phyloP scores from a whole-genome alignment of 2,329 filamentous ascomycete genomes.

The Cercospora sojina region DNA sequence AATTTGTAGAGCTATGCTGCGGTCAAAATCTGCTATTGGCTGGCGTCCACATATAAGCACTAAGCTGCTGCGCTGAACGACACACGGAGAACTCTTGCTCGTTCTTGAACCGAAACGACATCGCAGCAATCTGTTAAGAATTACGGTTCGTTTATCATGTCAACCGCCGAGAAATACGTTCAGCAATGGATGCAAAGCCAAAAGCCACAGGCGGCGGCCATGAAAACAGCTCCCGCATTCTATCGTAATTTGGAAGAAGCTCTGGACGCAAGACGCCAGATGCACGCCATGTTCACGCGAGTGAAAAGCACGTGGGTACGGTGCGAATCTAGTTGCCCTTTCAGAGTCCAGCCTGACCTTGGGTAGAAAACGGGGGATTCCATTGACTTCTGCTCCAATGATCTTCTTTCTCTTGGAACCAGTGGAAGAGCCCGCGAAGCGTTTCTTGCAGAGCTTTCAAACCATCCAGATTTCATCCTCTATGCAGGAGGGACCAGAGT shows the following conservation, averaged over 20 bases:
- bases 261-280: not conserved
- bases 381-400: constrained; percentile 12
- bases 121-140: no score
- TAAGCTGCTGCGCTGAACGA: no score
- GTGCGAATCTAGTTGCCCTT: not conserved
- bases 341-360: not conserved
- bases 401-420: not conserved
- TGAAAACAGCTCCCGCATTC: constrained; percentile 4
- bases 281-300: not conserved
- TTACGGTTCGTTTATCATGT: no score
- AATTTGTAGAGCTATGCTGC: no score
- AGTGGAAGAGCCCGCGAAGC: not conserved
- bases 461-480: not conserved
- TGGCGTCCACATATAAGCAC: no score
- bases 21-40: no score
- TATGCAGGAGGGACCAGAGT: not conserved
- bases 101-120: no score
- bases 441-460: constrained; percentile 1
- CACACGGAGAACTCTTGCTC: no score
- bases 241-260: constrained; percentile 11
- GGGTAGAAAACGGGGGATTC: not conserved
- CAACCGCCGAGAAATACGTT: not conserved
- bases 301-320: not conserved
- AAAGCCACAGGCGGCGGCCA: not conserved
- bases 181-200: not conserved